These are phyloP conservation scores for Solanum pimpinellifolium DNA, from an alignment of 257 asterid genomes.

Conservation along the genomic window DNA sequence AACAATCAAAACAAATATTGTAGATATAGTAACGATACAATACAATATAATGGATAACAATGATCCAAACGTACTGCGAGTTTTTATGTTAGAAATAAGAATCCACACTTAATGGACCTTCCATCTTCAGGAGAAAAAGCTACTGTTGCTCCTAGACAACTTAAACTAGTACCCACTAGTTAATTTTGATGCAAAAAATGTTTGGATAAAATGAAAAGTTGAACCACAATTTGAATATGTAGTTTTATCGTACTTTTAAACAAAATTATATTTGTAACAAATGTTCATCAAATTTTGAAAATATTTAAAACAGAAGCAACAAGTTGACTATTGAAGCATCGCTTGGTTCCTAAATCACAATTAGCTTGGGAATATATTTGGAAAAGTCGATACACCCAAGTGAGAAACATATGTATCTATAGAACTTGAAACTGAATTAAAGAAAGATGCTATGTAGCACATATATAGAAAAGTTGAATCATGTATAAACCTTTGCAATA, in stretches of 20 bases:
- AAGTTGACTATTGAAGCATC: not conserved
- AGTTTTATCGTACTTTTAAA: not conserved
- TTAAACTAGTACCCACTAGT: no score
- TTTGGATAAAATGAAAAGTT: not conserved
- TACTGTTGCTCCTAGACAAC: no score
- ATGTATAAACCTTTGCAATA: not conserved
- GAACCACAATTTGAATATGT: not conserved
- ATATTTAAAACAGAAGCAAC: not conserved
- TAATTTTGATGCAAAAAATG: no score
- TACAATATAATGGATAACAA: no score
- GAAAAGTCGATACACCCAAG: not conserved
- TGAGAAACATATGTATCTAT: not conserved
- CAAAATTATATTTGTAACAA: not conserved
- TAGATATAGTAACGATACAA: no score
- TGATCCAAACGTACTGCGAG: no score
- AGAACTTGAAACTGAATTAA: not conserved
- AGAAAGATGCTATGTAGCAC: not conserved
- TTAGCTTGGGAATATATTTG: not conserved
- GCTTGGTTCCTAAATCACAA: not conserved
- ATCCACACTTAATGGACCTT: not conserved
- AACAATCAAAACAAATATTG: no score
- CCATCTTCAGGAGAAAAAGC: not conserved
- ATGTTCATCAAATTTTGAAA: not conserved
- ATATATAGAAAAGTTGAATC: not conserved
- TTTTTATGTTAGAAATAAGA: not conserved